Conservation (phyloP, 345 rosid genomes). For the Populus euphratica region DNA sequence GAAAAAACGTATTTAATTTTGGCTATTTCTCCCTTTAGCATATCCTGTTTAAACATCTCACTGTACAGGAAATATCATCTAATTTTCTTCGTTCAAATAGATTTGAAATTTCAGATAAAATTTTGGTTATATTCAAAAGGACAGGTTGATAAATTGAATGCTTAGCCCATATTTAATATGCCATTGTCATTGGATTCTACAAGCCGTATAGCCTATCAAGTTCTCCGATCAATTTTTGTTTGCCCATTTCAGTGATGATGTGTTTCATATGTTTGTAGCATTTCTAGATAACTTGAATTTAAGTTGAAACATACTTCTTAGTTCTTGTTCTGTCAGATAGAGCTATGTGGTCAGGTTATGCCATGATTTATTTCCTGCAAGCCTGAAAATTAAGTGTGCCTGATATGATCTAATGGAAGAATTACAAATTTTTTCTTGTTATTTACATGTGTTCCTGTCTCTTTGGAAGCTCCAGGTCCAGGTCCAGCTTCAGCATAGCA, state of each 20-base stretch:
- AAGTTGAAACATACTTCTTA: background rate
- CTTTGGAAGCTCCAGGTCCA: background rate
- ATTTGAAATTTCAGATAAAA: background rate
- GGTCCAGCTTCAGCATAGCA: background rate
- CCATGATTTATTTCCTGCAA: background rate
- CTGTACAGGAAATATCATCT: background rate
- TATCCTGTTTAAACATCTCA: background rate
- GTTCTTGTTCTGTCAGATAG: background rate
- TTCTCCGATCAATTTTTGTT: background rate
- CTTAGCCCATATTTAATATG: background rate
- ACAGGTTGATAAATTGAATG: background rate
- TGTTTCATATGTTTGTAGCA: background rate
- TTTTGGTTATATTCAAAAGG: background rate
- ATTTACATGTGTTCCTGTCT: background rate
- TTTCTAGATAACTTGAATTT: background rate
- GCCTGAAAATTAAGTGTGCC: background rate
- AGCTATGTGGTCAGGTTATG: background rate
- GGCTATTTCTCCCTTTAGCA: background rate
- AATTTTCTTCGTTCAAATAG: background rate
- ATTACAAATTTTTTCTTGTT: background rate
- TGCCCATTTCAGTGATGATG: background rate
- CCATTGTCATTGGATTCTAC: background rate
- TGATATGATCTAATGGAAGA: background rate
- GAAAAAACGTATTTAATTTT: too few relatives aligned
- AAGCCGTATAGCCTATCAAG: background rate